Percentiles rank a stretch among this genome's conserved stretches.
These are phyloP conservation scores for Paramarasmius palmivorus DNA, from an alignment of 1,284 basidiomycete genomes.

Conservation along the genomic window DNA sequence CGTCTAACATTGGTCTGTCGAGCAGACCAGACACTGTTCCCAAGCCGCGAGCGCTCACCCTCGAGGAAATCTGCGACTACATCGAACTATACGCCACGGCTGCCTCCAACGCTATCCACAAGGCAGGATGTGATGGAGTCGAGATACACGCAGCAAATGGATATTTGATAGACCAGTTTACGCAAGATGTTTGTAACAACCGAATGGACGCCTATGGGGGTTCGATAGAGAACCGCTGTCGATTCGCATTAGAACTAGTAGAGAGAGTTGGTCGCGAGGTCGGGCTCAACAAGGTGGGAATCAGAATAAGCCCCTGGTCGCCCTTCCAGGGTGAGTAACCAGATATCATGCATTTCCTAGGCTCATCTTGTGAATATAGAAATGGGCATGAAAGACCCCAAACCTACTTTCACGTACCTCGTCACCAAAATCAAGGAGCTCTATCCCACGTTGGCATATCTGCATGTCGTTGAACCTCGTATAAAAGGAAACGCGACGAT, in stretches of 20 bases:
- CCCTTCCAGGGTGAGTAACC: conserved; percentile 31
- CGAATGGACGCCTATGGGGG: conserved; percentile 54
- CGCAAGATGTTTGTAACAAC: conserved; percentile 38
- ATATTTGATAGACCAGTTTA: conserved; percentile 39
- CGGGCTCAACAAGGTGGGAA: conserved; percentile 36
- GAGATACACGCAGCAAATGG: conserved; percentile 35
- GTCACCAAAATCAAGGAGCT: conserved; percentile 27
- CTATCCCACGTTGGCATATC: conserved; percentile 53
- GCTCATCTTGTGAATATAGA: conserved; percentile 22
- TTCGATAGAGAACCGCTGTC: conserved; percentile 42
- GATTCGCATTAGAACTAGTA: conserved; percentile 43
- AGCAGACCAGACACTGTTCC: conserved; percentile 14
- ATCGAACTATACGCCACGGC: conserved; percentile 30
- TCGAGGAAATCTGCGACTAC: conserved; percentile 39
- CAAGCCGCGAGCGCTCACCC: conserved; percentile 31
- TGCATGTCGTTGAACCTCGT: conserved; percentile 56
- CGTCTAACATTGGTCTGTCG: conserved; percentile 39
- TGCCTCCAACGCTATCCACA: conserved; percentile 35
- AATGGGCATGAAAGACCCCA: conserved; percentile 48
- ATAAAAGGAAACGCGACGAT: conserved; percentile 20
- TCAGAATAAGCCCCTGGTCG: conserved; percentile 57
- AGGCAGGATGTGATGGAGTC: conserved; percentile 46
- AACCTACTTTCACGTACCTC: conserved; percentile 42
- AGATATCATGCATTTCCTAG: background rate
- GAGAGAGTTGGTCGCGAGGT: conserved; percentile 34